Conservation (phyloP, 805 yeast genomes). For the Suhomyces sp. region DNA sequence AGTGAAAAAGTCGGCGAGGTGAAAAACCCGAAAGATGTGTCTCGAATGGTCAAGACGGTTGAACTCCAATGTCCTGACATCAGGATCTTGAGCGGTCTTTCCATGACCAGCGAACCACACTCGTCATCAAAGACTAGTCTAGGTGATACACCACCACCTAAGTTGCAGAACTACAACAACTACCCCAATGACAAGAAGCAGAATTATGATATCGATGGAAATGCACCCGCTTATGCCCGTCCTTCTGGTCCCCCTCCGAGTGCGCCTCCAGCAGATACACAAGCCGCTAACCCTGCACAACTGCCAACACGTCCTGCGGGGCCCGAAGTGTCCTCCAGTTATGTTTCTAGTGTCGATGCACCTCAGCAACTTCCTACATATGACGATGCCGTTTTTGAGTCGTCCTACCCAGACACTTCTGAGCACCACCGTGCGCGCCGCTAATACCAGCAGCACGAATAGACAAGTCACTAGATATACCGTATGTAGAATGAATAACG, state of each 20-base stretch:
- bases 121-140: constrained; percentile 22
- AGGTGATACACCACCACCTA: background rate
- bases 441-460: constrained; percentile 32
- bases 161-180: background rate
- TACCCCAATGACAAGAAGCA: background rate
- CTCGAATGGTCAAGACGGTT: constrained; percentile 23
- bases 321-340: background rate
- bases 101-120: constrained; percentile 23
- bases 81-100: constrained; percentile 33
- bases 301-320: background rate
- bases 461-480: constrained; percentile 17
- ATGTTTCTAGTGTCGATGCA: background rate
- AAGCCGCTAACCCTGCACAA: background rate
- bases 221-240: background rate
- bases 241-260: background rate
- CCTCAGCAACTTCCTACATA: constrained; percentile 29
- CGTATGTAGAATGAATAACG: background rate
- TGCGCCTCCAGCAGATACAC: background rate
- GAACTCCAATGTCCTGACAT: constrained; percentile 32
- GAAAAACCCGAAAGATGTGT: constrained; percentile 13
- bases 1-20: constrained; percentile 22
- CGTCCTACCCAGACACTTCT: constrained; percentile 26
- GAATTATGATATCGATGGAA: background rate
- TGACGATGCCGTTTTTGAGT: constrained; percentile 35
- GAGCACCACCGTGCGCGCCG: constrained; percentile 34